Conservation (phyloP, 148 eudicot genomes). For the Cornus florida region DNA sequence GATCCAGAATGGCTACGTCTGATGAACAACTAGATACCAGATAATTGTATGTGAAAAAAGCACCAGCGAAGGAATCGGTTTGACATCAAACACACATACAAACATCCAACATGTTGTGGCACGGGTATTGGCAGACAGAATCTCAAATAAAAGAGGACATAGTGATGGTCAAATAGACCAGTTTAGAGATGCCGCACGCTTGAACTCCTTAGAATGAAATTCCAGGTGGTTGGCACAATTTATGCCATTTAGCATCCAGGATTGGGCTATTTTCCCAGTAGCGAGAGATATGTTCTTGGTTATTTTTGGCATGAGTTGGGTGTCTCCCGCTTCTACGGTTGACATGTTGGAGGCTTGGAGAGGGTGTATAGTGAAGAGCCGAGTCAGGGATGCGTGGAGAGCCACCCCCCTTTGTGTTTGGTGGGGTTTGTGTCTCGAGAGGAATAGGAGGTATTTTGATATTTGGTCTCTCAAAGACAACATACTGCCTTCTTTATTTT, state of each 20-base stretch:
- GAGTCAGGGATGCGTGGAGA: too few relatives aligned
- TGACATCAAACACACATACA: not conserved
- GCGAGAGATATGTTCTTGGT: too few relatives aligned
- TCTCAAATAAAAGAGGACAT: not conserved
- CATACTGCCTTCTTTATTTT: too few relatives aligned
- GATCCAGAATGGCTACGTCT: not conserved
- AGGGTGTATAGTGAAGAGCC: too few relatives aligned
- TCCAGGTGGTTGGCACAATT: not conserved
- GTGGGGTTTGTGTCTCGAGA: too few relatives aligned
- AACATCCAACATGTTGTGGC: not conserved
- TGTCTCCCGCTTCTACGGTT: too few relatives aligned
- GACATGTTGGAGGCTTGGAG: too few relatives aligned
- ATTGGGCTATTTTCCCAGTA: not conserved
- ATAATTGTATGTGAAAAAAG: not conserved
- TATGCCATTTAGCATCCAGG: not conserved
- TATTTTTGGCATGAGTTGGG: too few relatives aligned
- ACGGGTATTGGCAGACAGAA: not conserved
- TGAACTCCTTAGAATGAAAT: not conserved
- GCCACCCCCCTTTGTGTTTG: too few relatives aligned
- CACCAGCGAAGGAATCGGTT: not conserved
- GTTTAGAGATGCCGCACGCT: not conserved
- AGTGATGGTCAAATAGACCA: not conserved
- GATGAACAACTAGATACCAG: not conserved
- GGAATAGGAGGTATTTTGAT: too few relatives aligned
- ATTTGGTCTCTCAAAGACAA: too few relatives aligned